Conservation (phyloP, 2,329 filamentous ascomycete genomes). For the Claviceps digitariae region DNA sequence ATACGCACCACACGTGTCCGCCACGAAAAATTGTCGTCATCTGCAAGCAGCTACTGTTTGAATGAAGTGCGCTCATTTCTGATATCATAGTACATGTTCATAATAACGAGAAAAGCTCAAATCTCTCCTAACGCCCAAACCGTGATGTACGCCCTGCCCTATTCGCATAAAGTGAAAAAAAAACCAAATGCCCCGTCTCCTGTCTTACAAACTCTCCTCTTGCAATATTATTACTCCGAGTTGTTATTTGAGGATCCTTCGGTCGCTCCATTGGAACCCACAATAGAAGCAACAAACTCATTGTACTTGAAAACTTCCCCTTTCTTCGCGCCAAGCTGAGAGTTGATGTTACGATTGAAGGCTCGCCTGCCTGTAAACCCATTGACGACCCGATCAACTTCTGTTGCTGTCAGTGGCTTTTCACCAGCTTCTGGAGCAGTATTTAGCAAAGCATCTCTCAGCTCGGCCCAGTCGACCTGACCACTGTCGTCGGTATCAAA, state of each 20-base stretch:
- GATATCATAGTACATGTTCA: neutral
- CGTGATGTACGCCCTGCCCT: neutral
- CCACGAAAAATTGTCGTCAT: neutral
- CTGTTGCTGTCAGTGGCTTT: constrained; percentile 48
- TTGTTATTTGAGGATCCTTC: constrained; percentile 15
- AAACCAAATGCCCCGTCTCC: too few species aligned
- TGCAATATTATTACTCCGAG: constrained; percentile 10
- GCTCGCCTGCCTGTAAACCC: constrained; percentile 76
- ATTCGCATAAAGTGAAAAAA: neutral
- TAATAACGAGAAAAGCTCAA: neutral
- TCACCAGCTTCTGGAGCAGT: constrained; percentile 66
- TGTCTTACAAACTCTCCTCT: neutral
- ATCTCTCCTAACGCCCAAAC: neutral
- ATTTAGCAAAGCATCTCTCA: constrained; percentile 70
- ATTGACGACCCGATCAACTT: constrained; percentile 76
- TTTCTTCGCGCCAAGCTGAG: constrained; percentile 43
- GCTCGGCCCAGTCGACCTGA: constrained; percentile 70
- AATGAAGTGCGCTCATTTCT: neutral
- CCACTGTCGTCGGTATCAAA: constrained; percentile 95
- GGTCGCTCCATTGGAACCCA: constrained; percentile 35
- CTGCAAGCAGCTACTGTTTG: neutral
- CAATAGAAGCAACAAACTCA: constrained; percentile 69
- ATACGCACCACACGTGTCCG: too few species aligned
- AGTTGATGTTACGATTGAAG: constrained; percentile 52
- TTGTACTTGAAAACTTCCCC: constrained; percentile 89